Evolutionary conservation across 192 early-diverging fungal species (phyloP).

Genomic region (Coemansia sp.): DNA sequence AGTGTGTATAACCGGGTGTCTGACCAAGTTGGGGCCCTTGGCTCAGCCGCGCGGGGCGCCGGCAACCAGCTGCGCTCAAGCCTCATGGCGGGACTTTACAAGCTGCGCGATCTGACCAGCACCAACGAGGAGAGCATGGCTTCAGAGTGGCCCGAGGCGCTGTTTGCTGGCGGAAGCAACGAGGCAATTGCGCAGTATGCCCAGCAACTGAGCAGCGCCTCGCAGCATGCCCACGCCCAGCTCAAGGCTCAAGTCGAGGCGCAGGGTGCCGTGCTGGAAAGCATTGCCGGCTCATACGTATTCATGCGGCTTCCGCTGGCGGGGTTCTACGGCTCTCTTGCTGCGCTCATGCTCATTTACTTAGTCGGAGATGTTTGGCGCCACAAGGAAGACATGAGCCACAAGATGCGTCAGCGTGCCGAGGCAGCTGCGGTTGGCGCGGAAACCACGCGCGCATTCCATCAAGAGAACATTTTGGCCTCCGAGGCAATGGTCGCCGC

Average conservation of each 20-base stretch:
- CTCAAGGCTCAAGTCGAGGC: conserved; percentile 30
- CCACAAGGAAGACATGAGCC: conserved; percentile 18
- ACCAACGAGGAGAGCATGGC: conserved; percentile 7
- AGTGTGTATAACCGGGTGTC: conserved; percentile 3
- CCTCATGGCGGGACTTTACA: conserved; percentile 19
- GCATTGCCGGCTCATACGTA: conserved; percentile 18
- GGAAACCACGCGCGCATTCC: conserved; percentile 3
- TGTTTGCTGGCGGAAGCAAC: conserved; percentile 32
- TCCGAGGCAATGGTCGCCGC: conserved; percentile 15
- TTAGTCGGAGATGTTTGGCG: conserved; percentile 13
- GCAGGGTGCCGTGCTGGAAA: conserved; percentile 25
- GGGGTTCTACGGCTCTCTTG: conserved; percentile 25
- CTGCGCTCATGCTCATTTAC: conserved; percentile 19
- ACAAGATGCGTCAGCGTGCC: conserved; percentile 1
- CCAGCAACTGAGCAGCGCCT: conserved; percentile 29
- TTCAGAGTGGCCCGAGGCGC: conserved; percentile 43
- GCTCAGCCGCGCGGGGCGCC: conserved; percentile 21
- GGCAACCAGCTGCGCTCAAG: conserved; percentile 35
- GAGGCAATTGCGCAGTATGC: conserved; percentile 26
- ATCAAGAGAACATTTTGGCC: conserved; percentile 7
- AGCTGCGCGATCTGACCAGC: conserved; percentile 29
- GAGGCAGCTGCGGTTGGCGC: neutral
- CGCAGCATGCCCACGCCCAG: conserved; percentile 32
- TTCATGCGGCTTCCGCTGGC: conserved; percentile 29
- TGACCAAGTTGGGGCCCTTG: neutral